A percentile compares a stretch with the other conserved stretches of the same genome.
Evolutionary conservation across 139 green algal genomes (phyloP).

Genomic region (Raphidocelis subcapitata): DNA sequence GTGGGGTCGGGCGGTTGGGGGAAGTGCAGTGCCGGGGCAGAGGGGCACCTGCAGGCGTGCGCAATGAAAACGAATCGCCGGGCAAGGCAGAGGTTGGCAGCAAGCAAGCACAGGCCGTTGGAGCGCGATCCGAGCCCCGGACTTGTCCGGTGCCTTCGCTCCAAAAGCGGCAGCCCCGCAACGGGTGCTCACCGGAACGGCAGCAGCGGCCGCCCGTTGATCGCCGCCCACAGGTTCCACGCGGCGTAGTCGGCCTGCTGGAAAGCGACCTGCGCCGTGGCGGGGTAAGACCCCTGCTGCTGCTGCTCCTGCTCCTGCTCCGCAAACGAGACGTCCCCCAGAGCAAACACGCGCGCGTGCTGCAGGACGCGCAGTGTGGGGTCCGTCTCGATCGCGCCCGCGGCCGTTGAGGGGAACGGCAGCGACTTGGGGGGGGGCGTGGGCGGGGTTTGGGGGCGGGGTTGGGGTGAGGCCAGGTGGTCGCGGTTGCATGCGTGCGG

Average conservation of each 20-base stretch:
- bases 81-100: no score
- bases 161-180: no score
- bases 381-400: slow-evolving; percentile 76
- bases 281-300: slow-evolving; percentile 26
- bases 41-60: no score
- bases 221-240: slow-evolving; percentile 96
- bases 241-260: slow-evolving; percentile 97
- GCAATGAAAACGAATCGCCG: no score
- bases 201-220: slow-evolving; percentile 86
- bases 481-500: no score
- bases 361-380: slow-evolving; percentile 70
- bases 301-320: background rate
- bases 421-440: slow-evolving; percentile 40
- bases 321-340: slow-evolving; percentile 77
- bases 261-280: slow-evolving; percentile 94
- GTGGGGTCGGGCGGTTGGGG: no score
- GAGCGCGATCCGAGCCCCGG: no score
- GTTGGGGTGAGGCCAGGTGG: no score
- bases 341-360: slow-evolving; percentile 84
- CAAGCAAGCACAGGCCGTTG: no score
- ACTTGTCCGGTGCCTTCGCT: no score
- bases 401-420: slow-evolving; percentile 68
- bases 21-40: no score
- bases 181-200: slow-evolving; percentile 68
- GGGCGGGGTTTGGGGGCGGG: slow-evolving; percentile 52